Evolutionary conservation across 495 filamentous ascomycete genomes (phyloP), one percentile per base, ranked within the genome.

Genomic region (Lophiotrema nucula): DNA sequence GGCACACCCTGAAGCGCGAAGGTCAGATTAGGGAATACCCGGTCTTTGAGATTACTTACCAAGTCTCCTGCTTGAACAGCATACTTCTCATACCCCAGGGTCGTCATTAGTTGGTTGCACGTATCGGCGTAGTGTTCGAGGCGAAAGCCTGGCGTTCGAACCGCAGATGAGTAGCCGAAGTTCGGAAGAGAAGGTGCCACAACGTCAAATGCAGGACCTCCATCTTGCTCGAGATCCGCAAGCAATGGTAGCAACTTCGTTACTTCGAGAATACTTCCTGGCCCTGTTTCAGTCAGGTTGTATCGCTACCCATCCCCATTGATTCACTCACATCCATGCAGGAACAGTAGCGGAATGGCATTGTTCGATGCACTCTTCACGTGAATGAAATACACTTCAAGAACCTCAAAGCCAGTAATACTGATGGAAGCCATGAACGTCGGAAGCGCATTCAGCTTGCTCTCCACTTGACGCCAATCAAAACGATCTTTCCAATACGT

Each of bases 101-200:
- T 15, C 15, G 15, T 8, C 31, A 35, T 35, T 8, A 35, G 31
- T 15, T 35, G 8, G 31, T 35, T 8, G 31, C 31, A 35, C 15
- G 15, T 15, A 8, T 35, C 31, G 31, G 8, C 15, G 31, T 35
- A 35, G 45, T 87, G 78, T 21, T 67, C 69, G 21, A 85, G 70
- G 1, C 73, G 75, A 37, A 86, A 81, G 0, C 78, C 76, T 52
- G 72, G 79, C 69, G 78, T 75, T 43, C 72, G 76, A 0, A 78
- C 65, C 0, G 74, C 77, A 15, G 76, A 70, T 37, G 81, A 86
- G 69, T 89, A 90, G 37, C 84, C 87, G 57, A 87, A 77, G 26
- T 88, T 88, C 0, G 88, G 87, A 22, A 90, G 70, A 12, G 84
- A 87, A 2, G 88, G 87, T 11, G 79, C 82, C 10, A 89, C 75